These are phyloP conservation scores for Crassisporium funariophilum DNA, from an alignment of 768 basidiomycete species.

Conservation along the genomic window DNA sequence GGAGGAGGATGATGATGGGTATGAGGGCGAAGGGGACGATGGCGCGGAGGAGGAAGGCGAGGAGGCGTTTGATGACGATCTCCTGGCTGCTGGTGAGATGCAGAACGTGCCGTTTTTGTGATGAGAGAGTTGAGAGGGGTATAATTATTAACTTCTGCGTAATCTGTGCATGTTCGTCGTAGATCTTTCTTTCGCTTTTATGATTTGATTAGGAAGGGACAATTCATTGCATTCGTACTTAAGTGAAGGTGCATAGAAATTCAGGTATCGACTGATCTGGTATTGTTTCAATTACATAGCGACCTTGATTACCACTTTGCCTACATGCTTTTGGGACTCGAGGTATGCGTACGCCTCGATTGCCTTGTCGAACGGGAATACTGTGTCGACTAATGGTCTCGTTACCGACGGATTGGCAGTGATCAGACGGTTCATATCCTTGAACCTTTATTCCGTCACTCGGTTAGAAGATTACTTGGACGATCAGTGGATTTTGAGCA, in stretches of 20 bases:
- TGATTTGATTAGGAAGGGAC: no score
- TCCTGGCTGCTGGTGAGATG: slow-evolving; percentile 34
- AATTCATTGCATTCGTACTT: no score
- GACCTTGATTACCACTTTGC: slow-evolving; percentile 62
- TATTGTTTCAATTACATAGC: no score
- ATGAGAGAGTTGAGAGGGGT: background rate
- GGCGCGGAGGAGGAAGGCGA: slow-evolving; percentile 84
- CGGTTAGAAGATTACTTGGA: background rate
- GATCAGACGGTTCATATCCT: slow-evolving; percentile 53
- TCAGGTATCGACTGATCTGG: no score
- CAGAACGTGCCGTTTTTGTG: slow-evolving; percentile 34
- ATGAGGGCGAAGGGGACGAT: slow-evolving; percentile 63
- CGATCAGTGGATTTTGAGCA: slow-evolving; percentile 10
- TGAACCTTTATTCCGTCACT: slow-evolving; percentile 40
- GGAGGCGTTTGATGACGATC: slow-evolving; percentile 56
- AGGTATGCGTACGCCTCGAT: slow-evolving; percentile 55
- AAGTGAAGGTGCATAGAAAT: no score
- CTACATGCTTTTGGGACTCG: slow-evolving; percentile 58
- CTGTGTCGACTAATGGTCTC: slow-evolving; percentile 55
- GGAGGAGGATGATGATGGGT: slow-evolving; percentile 36
- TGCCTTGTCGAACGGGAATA: slow-evolving; percentile 58
- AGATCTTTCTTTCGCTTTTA: no score
- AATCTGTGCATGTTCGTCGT: no score
- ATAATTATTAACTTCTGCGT: no score
- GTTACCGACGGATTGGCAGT: slow-evolving; percentile 41